Conservation (phyloP, 345 rosid genomes). For the Fremontodendron californicum region DNA sequence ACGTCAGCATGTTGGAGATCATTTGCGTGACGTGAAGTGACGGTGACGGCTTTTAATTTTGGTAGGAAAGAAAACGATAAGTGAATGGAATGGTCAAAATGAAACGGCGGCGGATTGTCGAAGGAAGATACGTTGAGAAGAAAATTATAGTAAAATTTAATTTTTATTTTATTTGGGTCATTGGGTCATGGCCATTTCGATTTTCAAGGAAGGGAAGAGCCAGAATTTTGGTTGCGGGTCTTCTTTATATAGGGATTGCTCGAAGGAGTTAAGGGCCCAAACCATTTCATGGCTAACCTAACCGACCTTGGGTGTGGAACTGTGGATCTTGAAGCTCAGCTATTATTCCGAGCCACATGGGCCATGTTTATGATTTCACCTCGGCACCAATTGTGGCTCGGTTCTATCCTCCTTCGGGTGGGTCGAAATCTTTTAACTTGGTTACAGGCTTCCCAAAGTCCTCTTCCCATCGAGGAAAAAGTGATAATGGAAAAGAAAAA, state of each 20-base stretch:
- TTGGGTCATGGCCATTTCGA: background rate
- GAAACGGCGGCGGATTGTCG: background rate
- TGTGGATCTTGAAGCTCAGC: too few species aligned
- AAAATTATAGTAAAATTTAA: background rate
- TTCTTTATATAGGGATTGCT: background rate
- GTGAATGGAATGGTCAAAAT: background rate
- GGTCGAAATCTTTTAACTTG: too few species aligned
- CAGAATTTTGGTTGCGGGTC: background rate
- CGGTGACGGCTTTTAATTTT: slow-evolving; percentile 7
- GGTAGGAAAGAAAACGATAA: background rate
- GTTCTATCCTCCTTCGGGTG: too few species aligned
- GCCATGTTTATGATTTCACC: too few species aligned
- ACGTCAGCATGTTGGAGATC: background rate
- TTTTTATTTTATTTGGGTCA: background rate
- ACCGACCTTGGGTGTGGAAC: background rate
- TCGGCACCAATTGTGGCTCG: too few species aligned
- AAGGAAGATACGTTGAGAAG: background rate
- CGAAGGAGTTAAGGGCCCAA: background rate
- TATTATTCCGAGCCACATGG: too few species aligned
- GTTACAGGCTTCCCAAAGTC: too few species aligned
- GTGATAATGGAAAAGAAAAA: too few species aligned
- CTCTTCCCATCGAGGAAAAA: too few species aligned
- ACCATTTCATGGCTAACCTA: background rate
- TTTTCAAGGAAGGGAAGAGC: background rate
- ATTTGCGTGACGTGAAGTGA: background rate